Base-by-base conservation (phyloP, 306 rosid species). In the Sophora flavescens region DNA sequence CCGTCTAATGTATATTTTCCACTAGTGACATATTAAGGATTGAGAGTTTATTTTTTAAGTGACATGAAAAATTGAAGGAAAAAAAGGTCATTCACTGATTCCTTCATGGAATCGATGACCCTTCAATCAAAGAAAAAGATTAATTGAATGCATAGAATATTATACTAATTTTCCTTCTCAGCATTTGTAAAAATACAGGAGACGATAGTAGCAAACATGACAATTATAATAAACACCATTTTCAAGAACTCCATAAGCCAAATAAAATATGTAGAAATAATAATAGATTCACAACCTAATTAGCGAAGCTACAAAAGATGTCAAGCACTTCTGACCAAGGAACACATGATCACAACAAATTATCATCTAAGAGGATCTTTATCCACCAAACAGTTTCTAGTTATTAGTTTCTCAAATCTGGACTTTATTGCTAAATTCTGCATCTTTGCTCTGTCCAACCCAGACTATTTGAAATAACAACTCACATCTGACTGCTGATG, bases 111-210 rank as follows among this genome's bases (percentile, higher is more conserved):
- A 58, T 44, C 63, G 51, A 60, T 41, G 63, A 35, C 56, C 30
- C 16, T 67, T 68, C n/a, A 57, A 39, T 50, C 10, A 57, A 36
- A 74, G 33, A 63, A 77, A 72, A 68, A 16, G 44, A 45, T 30
- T 50, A 56, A 63, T 17, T 47, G 60, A 69, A 36, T 57, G 76
- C 45, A 75, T 32, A 70, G 58, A 70, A 72, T 32, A 62, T 11
- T 6, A 15, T 38, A 35, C 56, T 52, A 52, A 12, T 32, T 75
- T 70, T 57, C 13, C 44, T 69, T 59, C 53, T 51, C 30, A 70
- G 41, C 12, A 81, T 73, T 76, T 39, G 62, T 12, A 63, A 66
- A 45, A 84, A 32, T 38, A 45, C 61, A n/a, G 60, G 33, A 61
- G 70, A 73, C 12, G 41, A 18, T 2, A 65, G 28, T 39, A 74